Conservation (phyloP, 805 yeast species). For the Saturnispora ahearnii region DNA sequence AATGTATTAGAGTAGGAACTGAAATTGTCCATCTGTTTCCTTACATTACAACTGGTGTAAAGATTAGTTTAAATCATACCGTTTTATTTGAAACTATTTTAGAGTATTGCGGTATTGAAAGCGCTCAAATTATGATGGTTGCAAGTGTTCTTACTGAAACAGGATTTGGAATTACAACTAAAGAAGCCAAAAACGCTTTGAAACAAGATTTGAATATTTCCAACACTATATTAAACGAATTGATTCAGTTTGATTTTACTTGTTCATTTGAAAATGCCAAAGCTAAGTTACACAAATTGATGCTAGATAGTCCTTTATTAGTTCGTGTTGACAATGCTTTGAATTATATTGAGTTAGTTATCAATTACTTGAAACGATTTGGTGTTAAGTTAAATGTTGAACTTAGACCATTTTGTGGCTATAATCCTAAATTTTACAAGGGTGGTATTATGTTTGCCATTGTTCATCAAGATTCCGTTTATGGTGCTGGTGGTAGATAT, state of each 20-base stretch:
- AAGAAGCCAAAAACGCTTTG: slow-evolving; percentile 41
- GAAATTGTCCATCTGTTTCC: slow-evolving; percentile 63
- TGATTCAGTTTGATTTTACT: slow-evolving; percentile 71
- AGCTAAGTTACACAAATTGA: slow-evolving; percentile 52
- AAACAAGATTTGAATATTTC: slow-evolving; percentile 66
- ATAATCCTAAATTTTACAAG: slow-evolving; percentile 68
- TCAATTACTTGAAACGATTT: slow-evolving; percentile 43
- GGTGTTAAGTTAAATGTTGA: slow-evolving; percentile 44
- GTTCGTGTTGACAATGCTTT: slow-evolving; percentile 54
- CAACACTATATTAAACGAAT: slow-evolving; percentile 71
- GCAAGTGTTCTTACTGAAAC: slow-evolving; percentile 66
- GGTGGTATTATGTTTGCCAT: slow-evolving; percentile 88
- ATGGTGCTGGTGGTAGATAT: slow-evolving; percentile 94
- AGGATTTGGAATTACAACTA: slow-evolving; percentile 55
- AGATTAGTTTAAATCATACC: slow-evolving; percentile 67
- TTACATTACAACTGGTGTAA: slow-evolving; percentile 48
- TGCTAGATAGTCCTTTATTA: slow-evolving; percentile 65
- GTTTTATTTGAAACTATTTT: slow-evolving; percentile 68
- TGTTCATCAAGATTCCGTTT: slow-evolving; percentile 51
- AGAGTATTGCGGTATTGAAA: slow-evolving; percentile 74
- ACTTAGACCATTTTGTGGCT: slow-evolving; percentile 76
- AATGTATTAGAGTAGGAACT: slow-evolving; percentile 71
- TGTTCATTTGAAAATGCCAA: slow-evolving; percentile 59
- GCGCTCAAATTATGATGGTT: slow-evolving; percentile 62
- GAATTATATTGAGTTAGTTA: slow-evolving; percentile 50